Percentiles rank a stretch among this genome's conserved stretches.
Conservation (phyloP, 495 filamentous ascomycete species). For the Penicillium maclennaniae region DNA sequence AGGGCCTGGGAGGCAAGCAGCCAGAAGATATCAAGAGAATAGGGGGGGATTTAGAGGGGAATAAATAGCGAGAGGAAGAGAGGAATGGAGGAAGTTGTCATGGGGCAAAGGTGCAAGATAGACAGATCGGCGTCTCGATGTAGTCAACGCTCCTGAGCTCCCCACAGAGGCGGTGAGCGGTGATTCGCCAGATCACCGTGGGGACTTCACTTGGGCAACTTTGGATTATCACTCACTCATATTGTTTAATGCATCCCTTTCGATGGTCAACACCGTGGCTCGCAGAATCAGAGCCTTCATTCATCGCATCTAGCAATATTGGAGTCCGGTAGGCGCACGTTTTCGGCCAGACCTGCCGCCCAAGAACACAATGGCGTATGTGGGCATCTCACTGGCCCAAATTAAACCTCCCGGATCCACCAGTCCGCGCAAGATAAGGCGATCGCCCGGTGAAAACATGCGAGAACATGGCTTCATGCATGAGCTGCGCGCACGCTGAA, state of each 20-base stretch:
- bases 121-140: background rate
- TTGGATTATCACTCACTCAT: background rate
- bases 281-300: background rate
- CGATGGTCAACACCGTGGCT: background rate
- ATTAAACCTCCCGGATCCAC: background rate
- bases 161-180: background rate
- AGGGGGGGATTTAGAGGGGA: background rate
- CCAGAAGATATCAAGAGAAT: background rate
- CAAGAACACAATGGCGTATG: conserved; percentile 6
- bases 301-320: background rate
- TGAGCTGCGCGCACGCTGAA: background rate
- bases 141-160: background rate
- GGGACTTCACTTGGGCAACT: background rate
- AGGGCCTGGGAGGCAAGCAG: conserved; percentile 1
- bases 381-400: background rate
- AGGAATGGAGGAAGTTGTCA: background rate
- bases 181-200: background rate
- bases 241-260: background rate
- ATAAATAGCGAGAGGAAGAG: background rate
- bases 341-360: background rate
- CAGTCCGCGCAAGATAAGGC: conserved; percentile 3
- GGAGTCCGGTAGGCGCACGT: conserved; percentile 9
- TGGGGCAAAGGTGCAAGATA: background rate
- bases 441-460: conserved; percentile 1
- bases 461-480: background rate